Base-by-base conservation (phyloP, 2,329 filamentous ascomycete genomes). In the Nemania sp. region DNA sequence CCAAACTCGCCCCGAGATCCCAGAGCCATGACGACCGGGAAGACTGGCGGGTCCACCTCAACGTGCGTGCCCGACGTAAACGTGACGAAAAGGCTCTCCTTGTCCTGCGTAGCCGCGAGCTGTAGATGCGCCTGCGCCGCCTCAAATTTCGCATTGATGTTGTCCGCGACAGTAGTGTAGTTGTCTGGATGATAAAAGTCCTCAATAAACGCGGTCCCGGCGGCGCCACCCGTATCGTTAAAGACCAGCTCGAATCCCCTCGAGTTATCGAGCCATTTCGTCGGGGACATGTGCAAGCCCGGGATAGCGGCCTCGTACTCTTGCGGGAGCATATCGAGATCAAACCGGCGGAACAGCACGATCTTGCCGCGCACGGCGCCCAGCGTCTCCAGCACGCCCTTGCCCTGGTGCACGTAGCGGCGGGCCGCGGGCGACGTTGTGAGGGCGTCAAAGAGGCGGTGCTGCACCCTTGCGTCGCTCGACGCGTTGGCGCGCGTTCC, bases 181-280 rank as follows among this genome's bases (percentile, higher is more conserved):
- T 69, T 69, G 2, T 66, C 60, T 0, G 74, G 72, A 44, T 76
- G 66, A 56, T 78, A 81, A 57, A 75, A 78, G 59, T 80, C 78
- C 54, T 80, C 76, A 42, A 80, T 75, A 47, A 75, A 76, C 5
- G 77, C 77, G 0, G 71, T 75, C 22, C 64, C 60, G 39, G 72
- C 68, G 3, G 62, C 57, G 33, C 71, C 69, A 6, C 61, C 60
- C 8, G 63, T 62, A 0, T 60, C 59, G 49, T 78, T 77, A 54
- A 78, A 80, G 2, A 70, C 63, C 0, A 80, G 59, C 6, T 60
- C 64, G 31, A 79, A 77, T 34, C 70, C 68, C 0, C 62, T 59
- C 6, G 64, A 61, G 47, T 80, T 76, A 52, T 75, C 76, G 0
- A 67, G 69, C 77, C 78, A 80, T 3, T 68, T 59, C 3, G 34